Evolutionary conservation across 768 basidiomycete genomes (phyloP).

Genomic region (Rhodosporidiobolus sp.): DNA sequence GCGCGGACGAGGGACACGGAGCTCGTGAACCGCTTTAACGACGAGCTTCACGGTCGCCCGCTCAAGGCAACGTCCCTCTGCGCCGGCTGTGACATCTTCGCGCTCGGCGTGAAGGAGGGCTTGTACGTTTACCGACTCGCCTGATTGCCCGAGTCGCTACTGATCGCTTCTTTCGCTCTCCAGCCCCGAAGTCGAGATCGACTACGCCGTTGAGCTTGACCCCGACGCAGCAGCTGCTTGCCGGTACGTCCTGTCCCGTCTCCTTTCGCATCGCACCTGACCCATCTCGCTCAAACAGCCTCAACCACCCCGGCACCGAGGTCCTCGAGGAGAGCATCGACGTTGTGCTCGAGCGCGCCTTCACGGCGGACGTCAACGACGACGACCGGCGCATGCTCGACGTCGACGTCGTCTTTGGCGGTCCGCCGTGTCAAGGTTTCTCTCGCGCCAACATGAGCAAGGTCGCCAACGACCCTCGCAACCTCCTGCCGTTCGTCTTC

Average conservation of each 20-base stretch:
- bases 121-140: too few relatives aligned
- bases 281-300: not conserved
- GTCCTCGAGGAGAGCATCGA: not conserved
- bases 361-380: not conserved
- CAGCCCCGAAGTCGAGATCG: too few relatives aligned
- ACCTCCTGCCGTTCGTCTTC: not conserved
- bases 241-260: not conserved
- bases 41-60: too few relatives aligned
- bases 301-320: not conserved
- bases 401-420: not conserved
- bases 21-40: too few relatives aligned
- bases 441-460: not conserved
- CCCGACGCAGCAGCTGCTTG: not conserved
- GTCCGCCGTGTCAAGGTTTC: slow-evolving; percentile 1
- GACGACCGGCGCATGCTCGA: not conserved
- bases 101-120: too few relatives aligned
- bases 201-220: too few relatives aligned
- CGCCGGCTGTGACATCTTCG: too few relatives aligned
- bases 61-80: too few relatives aligned
- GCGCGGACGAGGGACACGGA: too few relatives aligned
- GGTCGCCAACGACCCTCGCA: not conserved
- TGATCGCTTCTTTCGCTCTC: too few relatives aligned
- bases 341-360: not conserved
- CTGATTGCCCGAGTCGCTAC: too few relatives aligned
- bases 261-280: not conserved